These are phyloP conservation scores for Rubroshorea leprosula DNA, from an alignment of 345 rosid genomes.

Conservation along the genomic window DNA sequence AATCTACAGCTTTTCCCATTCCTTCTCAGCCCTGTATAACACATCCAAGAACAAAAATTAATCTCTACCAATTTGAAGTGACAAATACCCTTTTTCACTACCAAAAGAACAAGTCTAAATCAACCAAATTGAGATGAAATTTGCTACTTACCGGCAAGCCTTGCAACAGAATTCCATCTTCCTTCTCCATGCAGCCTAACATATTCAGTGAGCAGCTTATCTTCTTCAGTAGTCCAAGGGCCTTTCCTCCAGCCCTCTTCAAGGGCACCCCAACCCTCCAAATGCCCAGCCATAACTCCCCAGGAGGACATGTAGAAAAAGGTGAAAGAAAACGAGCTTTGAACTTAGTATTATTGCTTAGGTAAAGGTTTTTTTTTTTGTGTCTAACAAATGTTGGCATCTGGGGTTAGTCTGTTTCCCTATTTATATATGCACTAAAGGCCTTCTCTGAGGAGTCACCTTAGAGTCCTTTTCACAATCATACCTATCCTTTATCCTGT, in stretches of 20 bases:
- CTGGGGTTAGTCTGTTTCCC: conserved; percentile 25
- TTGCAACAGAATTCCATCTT: conserved; percentile 89
- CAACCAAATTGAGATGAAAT: not conserved
- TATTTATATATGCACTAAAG: conserved; percentile 47
- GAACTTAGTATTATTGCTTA: conserved; percentile 10
- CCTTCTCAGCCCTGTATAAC: conserved; percentile 60
- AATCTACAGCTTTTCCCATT: conserved; percentile 90
- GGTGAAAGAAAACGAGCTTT: conserved; percentile 2
- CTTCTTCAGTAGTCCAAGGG: conserved; percentile 96
- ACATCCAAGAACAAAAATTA: too few relatives aligned
- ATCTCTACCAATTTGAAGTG: too few relatives aligned
- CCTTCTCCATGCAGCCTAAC: conserved; percentile 82
- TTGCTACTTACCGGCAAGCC: conserved; percentile 47
- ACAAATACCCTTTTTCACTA: too few relatives aligned
- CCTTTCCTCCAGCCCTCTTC: conserved; percentile 92
- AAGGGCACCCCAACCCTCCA: conserved; percentile 50
- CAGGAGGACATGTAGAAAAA: conserved; percentile 42
- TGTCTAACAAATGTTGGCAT: conserved; percentile 33
- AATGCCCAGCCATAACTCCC: conserved; percentile 55
- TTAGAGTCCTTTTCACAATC: conserved; percentile 38
- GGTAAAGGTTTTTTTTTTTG: conserved; percentile 8
- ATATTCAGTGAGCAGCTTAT: conserved; percentile 63
- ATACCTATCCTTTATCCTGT: conserved; percentile 23
- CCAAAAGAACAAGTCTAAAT: too few relatives aligned
- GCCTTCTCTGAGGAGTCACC: conserved; percentile 16